Evolutionary conservation across 2,329 filamentous ascomycete genomes (phyloP), one percentile per base, ranked within the genome.

Genomic region (Ophiostoma triangulosporum): DNA sequence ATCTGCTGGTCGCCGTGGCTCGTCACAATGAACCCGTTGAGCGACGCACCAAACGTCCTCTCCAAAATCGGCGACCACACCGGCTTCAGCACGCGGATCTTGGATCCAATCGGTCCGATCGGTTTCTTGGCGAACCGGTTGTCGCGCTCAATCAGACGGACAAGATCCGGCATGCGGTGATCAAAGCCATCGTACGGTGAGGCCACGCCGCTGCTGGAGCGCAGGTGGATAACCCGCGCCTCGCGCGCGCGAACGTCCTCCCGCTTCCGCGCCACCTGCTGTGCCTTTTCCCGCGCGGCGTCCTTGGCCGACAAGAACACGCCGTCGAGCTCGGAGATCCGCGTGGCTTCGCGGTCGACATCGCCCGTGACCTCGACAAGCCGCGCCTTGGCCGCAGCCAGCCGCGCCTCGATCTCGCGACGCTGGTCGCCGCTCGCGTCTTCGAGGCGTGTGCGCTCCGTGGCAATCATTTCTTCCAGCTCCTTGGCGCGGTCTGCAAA

Each of bases 51-150:
- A 46, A 95, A 75, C 1, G 78, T 78, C 57, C 77, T 84, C 64
- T 98, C 93, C 14, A 98, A 67, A 43, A 95, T 81, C 0, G 79
- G 77, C 1, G 84, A 85, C 93, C 93, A 98, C 60, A 87, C 76
- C 1, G 87, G 84, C 59, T 91, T 83, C 33, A 81, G 70, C 24
- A 98, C 71, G 59, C 81, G 82, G 51, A 98, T 75, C 62, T 93
- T 78, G 24, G 81, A 72, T 29, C 90, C 93, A 14, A 97, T 72
- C 0, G 93, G 93, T 0, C 93, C 93, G 32, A 97, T 73, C 2
- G 93, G 93, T 57, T 77, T 83, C 43, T 77, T 70, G 24, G 73
- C 70, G 63, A 94, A 97, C 0, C 81, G 73, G 2, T 58, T 66
- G 54, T 95, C 87, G n/a, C 72, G 70, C 6, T 80, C 73, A 57